Evolutionary conservation across 108 stramenopile genomes (phyloP), one percentile per base, ranked within the genome.

Genomic region (Stephanodiscus minutulus): DNA sequence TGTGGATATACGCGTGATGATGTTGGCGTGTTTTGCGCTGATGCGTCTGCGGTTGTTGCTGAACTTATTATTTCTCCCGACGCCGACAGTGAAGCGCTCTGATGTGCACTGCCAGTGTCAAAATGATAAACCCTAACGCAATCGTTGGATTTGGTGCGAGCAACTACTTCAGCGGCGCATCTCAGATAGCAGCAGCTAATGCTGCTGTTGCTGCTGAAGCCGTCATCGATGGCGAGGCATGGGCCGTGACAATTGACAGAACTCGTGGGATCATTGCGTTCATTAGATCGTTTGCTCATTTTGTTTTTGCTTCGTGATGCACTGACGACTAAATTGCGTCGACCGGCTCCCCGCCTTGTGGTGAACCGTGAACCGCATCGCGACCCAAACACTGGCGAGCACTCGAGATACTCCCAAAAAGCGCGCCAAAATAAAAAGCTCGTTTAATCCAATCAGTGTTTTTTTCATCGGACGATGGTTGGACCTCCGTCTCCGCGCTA

Each of bases 91-190:
- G 57, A 33, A 58, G 27, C 29, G 15, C 27, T 58, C 21, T 43
- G 35, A 35, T 60, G 31, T 21, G 59, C 28, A 60, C 29, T 36
- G 7, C 37, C 29, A 29, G 59, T 3, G 36, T 41, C 35, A 60
- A 17, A 41, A 37, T 39, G 59, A 37, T 60, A 60, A 7, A 60
- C 59, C 59, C 56, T 54, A 22, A 68, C 39, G n/a, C 55, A 43
- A 15, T 68, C 67, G 39, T 55, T 35, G 54, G 56, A 68, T 25
- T 68, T 44, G 4, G 43, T 68, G 55, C 67, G 67, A 28, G 25
- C 56, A 15, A 68, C 58, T n/a, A 68, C 55, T 29, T 68, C 39
- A 29, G 43, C 24, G 44, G 67, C 67, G 56, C 67, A 68, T 68
- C 25, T 57, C 29, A 68, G 25, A 55, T 57, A 58, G 24, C 67